Conservation (phyloP, 75 land plant genomes). For the Azolla pinnata region DNA sequence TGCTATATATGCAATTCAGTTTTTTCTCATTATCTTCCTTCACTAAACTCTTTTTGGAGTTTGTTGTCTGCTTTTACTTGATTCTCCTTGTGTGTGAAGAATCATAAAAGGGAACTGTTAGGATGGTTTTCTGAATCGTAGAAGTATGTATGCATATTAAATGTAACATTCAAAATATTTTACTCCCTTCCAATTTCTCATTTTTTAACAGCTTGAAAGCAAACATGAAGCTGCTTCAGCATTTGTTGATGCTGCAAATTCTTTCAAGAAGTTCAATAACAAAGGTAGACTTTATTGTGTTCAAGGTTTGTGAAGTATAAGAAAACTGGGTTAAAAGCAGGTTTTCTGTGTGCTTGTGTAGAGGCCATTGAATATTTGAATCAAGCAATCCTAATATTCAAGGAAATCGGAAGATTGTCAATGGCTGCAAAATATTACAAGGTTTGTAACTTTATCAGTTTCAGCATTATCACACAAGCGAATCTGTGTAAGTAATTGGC, state of each 20-base stretch:
- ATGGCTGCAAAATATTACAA: constrained; percentile 79
- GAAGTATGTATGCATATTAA: neutral
- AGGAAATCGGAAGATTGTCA: constrained; percentile 74
- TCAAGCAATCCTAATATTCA: constrained; percentile 45
- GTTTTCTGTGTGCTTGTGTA: no score
- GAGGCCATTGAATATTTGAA: constrained; percentile 51
- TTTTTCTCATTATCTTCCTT: no score
- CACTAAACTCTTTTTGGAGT: no score
- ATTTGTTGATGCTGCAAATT: constrained; percentile 70
- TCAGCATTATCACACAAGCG: no score
- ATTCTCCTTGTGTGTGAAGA: no score
- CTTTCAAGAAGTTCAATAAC: constrained; percentile 51
- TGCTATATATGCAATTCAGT: no score
- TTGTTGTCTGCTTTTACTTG: no score
- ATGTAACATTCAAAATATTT: no score
- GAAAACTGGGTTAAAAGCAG: no score
- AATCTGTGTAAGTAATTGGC: constrained; percentile 53
- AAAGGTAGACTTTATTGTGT: constrained; percentile 39
- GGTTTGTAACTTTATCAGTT: constrained; percentile 42
- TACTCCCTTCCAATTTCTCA: no score
- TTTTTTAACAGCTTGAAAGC: constrained; percentile 58
- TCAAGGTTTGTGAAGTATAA: neutral
- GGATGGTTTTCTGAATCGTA: neutral
- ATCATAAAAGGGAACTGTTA: no score
- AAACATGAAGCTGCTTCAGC: constrained; percentile 69